Evolutionary conservation across 2,329 filamentous ascomycete genomes (phyloP).

Genomic region (Pseudomassariella vexata): DNA sequence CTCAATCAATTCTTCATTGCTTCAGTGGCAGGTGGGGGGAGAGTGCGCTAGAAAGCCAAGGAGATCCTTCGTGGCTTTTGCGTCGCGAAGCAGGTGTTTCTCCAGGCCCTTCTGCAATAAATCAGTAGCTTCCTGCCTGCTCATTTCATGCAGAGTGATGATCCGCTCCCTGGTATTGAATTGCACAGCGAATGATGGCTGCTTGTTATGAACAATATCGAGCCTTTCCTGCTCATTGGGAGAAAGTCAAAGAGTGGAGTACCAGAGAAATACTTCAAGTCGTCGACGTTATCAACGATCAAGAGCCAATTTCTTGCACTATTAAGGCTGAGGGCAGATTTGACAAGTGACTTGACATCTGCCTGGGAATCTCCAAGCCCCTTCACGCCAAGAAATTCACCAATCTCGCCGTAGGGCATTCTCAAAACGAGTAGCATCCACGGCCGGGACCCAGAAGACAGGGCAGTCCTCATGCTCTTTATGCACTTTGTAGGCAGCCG

Average conservation of each 20-base stretch:
- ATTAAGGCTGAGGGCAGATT: conserved; percentile 21
- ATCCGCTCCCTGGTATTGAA: background rate
- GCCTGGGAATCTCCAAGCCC: conserved; percentile 24
- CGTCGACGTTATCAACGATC: conserved; percentile 39
- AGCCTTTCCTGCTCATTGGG: conserved; percentile 2
- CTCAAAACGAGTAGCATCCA: conserved; percentile 22
- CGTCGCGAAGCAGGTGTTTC: background rate
- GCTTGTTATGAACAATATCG: conserved; percentile 4
- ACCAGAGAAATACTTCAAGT: conserved; percentile 14
- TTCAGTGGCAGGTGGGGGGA: too few species aligned
- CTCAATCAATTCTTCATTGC: background rate
- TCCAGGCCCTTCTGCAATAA: background rate
- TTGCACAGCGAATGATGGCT: background rate
- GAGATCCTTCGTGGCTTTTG: background rate
- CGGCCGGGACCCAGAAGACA: conserved; percentile 34
- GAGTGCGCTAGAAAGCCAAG: too few species aligned
- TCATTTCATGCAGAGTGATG: background rate
- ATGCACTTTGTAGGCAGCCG: conserved; percentile 23
- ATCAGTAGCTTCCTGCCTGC: background rate
- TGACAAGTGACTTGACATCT: conserved; percentile 30
- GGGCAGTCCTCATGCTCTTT: conserved; percentile 21
- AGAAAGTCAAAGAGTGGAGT: background rate
- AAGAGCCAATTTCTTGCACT: conserved; percentile 29
- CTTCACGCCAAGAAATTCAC: conserved; percentile 15
- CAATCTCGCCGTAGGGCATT: conserved; percentile 28